phyloP scores from a whole-genome alignment of 1,284 basidiomycete genomes.

The Cutaneotrichosporon curvatum region DNA sequence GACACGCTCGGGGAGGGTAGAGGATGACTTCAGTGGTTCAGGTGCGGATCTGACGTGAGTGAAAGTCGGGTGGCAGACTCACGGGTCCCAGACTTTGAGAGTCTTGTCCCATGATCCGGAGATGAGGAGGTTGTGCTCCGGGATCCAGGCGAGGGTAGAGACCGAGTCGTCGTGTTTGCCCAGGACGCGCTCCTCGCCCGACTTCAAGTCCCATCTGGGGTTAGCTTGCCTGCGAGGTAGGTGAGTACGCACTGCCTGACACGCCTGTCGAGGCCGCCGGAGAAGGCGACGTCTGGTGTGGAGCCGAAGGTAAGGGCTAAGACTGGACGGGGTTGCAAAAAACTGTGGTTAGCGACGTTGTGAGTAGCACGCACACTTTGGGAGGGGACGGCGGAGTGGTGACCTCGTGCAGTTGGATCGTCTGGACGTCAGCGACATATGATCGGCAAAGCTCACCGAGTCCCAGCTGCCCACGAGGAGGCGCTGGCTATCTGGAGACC shows the following conservation, averaged over 20 bases:
- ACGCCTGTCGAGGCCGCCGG: constrained; percentile 47
- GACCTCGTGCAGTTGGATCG: constrained; percentile 43
- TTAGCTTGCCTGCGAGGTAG: background rate
- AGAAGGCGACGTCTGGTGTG: constrained; percentile 40
- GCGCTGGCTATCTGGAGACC: constrained; percentile 72
- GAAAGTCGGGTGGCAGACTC: constrained; percentile 46
- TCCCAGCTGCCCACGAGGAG: constrained; percentile 83
- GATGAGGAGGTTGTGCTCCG: constrained; percentile 54
- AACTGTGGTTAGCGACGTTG: constrained; percentile 18
- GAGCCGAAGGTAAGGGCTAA: constrained; percentile 46
- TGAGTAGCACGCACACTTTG: constrained; percentile 23
- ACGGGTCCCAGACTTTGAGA: constrained; percentile 76
- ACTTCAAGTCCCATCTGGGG: constrained; percentile 48
- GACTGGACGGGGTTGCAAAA: constrained; percentile 41
- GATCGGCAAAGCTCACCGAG: constrained; percentile 55
- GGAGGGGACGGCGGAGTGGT: constrained; percentile 30
- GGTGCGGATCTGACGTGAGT: constrained; percentile 38
- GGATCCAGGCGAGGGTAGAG: constrained; percentile 44
- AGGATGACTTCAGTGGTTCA: constrained; percentile 54
- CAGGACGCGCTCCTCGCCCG: constrained; percentile 45
- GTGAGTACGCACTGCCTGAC: constrained; percentile 50
- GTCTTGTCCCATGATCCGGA: constrained; percentile 88
- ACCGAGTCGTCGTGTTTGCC: constrained; percentile 48
- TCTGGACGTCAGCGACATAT: background rate
- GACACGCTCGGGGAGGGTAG: constrained; percentile 69